Percentiles rank a stretch among this genome's conserved stretches.
These are phyloP conservation scores for Seminavis robusta DNA, from an alignment of 108 stramenopile genomes.

Conservation along the genomic window DNA sequence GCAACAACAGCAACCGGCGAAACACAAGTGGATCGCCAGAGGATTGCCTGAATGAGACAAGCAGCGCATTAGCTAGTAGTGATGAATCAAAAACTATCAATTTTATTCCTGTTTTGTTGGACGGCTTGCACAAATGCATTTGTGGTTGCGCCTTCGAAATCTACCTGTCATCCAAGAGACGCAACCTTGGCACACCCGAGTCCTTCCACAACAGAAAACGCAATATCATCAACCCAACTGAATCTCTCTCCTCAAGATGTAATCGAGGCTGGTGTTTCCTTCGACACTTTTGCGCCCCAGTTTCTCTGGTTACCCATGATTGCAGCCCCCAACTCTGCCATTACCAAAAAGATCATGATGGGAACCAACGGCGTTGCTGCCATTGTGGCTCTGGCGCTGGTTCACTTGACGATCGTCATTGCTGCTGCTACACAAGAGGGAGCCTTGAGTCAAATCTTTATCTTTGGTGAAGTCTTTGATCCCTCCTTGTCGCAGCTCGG, in stretches of 20 bases:
- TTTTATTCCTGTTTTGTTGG: no score
- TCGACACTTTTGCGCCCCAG: slow-evolving; percentile 84
- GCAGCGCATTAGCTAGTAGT: no score
- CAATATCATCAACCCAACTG: background rate
- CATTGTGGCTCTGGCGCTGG: slow-evolving; percentile 6
- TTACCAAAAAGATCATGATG: slow-evolving; percentile 70
- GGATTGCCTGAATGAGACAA: no score
- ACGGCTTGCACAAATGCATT: no score
- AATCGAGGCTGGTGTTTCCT: slow-evolving; percentile 24
- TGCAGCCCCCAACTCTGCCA: slow-evolving; percentile 43
- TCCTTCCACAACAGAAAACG: no score
- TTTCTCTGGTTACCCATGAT: slow-evolving; percentile 79
- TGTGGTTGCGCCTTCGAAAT: no score
- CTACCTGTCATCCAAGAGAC: no score
- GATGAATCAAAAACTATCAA: no score
- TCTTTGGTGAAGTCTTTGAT: slow-evolving; percentile 88
- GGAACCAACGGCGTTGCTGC: background rate
- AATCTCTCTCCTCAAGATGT: background rate
- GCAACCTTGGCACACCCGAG: no score
- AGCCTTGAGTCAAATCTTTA: slow-evolving; percentile 73
- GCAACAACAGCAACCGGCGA: no score
- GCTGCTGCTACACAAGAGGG: slow-evolving; percentile 55
- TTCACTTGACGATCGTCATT: slow-evolving; percentile 80
- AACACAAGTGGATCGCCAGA: no score
- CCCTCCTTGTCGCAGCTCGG: slow-evolving; percentile 50